Base-by-base conservation (phyloP, 306 rosid genomes). In the Prosopis cineraria region DNA sequence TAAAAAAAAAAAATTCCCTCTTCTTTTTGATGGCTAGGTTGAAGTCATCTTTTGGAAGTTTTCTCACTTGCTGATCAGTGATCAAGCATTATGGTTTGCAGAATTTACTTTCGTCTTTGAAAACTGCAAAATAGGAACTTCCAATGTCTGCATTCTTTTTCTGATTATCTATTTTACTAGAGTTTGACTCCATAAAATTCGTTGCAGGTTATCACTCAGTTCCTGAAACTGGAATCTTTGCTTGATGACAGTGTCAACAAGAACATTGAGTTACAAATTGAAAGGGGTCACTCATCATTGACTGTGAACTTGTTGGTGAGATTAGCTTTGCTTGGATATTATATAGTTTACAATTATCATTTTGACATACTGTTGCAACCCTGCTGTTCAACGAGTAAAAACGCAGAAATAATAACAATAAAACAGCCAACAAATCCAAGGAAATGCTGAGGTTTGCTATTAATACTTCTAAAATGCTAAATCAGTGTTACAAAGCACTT, bases 131-230 rank as follows among this genome's bases (percentile, higher is more conserved):
- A 70, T 44, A 1, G 63, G 53, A 22, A 4, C 27, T 68, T 44
- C 1, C 58, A 34, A 7, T 56, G 55, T 83, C 48, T 6, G 9
- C 44, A 7, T 62, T 29, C 17, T 67, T 31, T 75, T 71, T 82
- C 55, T 82, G 65, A 45, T 40, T 56, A 36, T 55, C 72, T 73
- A 48, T 25, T 70, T 47, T 72, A 48, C 45, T 64, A 43, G 34
- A 59, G 36, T 72, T 59, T 79, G 36, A 85, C 60, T 22, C 62
- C 17, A 17, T 52, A 66, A 77, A 74, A 72, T 65, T 45, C 66
- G 74, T 70, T 86, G 87, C 90, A 95, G 98, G 98, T 95, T 36
- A 77, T 87, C 60, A 95, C 98, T 34, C 98, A 95, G 80, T 95
- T 95, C 84, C 87, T 95, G 76, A 95, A 92, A 83, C 65, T 95